Evolutionary conservation across 441 rosid species (phyloP), one percentile per base, ranked within the genome.

Genomic region (Capsella rubella): DNA sequence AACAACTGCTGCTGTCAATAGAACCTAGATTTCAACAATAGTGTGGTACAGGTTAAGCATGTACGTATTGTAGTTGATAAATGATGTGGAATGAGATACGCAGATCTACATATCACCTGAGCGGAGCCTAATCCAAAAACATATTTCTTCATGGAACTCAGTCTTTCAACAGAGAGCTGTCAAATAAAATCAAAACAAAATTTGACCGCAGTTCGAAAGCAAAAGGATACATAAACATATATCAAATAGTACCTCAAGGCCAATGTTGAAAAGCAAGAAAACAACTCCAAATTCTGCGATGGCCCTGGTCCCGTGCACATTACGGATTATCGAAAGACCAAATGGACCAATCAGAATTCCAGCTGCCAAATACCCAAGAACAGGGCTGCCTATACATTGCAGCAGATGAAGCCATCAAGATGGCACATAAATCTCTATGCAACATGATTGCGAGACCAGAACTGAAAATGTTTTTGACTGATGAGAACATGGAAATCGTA

Each of bases 271-370:
- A 71, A 95, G 83, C 87, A 93, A 83, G 84, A 95, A 95, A 77
- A 95, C 99, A 75, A 93, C 99, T 83, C 99, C 98, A 81, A 95
- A 95, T 84, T 95, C 99, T 77, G 97, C 98, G 55, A 95, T 91
- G 51, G 98, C 97, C 83, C 93, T 95, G 70, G 98, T 95, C 73
- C 88, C 98, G 58, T 91, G 98, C 79, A 95, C 99, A 83, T 95
- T 87, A 69, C 90, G 98, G 79, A 95, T 95, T 51, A 93, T 90
- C 31, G 99, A 95, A 81, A 93, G 89, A 75, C 99, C 98, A 81
- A 86, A 95, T 64, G 98, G 99, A 57, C 99, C 99, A 71, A 95
- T 93, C 84, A 95, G 85, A 77, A 95, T 90, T 80, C 99, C 98
- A 83, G 99, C 98, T 76, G 97, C 96, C 87, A 95, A 80, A 82